phyloP scores from a whole-genome alignment of 352 stramenopile genomes.

The Blastocystis sp. region DNA sequence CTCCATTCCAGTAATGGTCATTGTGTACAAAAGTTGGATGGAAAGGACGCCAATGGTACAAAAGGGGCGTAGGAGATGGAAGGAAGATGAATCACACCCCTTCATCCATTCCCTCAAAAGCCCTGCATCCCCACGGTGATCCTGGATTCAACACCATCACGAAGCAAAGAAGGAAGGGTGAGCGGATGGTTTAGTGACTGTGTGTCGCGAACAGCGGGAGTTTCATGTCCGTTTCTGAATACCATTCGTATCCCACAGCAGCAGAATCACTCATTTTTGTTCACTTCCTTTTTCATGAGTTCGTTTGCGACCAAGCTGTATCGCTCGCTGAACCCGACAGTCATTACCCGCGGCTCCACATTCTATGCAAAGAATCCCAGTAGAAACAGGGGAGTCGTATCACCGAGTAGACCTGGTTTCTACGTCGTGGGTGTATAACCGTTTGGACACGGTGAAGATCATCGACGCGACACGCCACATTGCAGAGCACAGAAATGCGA shows the following conservation, averaged over 20 bases:
- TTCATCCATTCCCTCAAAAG: too few species aligned
- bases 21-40: too few species aligned
- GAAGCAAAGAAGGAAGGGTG: too few species aligned
- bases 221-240: neutral
- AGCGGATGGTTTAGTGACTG: too few species aligned
- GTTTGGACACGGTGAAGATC: constrained; percentile 50
- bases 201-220: too few species aligned
- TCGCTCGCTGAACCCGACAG: neutral
- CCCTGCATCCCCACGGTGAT: too few species aligned
- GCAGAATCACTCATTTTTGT: neutral
- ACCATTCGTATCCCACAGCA: neutral
- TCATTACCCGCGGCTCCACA: constrained; percentile 1
- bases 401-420: constrained; percentile 26
- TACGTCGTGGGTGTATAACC: constrained; percentile 61
- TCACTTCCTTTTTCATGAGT: neutral
- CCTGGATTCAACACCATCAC: too few species aligned
- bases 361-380: constrained; percentile 40
- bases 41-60: too few species aligned
- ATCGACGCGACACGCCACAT: constrained; percentile 51
- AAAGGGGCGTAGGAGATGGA: too few species aligned
- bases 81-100: too few species aligned
- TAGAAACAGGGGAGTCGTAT: neutral
- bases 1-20: too few species aligned
- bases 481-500: constrained; percentile 20
- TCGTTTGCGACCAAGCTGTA: constrained; percentile 14